Conservation (phyloP, 805 yeast genomes). For the Brettanomyces naardenensis region DNA sequence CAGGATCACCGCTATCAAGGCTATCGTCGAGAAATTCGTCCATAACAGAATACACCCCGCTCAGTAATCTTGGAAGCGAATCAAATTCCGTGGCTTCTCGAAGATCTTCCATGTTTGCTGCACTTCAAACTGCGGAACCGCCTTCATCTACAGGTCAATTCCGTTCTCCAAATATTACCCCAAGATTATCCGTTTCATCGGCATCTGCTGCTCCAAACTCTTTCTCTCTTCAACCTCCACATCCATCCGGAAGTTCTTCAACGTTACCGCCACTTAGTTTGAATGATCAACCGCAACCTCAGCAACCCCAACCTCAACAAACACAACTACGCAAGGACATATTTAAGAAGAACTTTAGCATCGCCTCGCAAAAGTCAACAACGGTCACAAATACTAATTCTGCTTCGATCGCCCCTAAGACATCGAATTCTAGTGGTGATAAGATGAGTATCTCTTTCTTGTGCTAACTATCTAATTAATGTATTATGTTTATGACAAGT, state of each 20-base stretch:
- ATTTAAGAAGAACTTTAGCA: conserved; percentile 23
- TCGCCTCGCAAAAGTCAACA: conserved; percentile 2
- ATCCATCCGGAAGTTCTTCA: not conserved
- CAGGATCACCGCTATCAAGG: conserved; percentile 22
- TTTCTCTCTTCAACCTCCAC: conserved; percentile 3
- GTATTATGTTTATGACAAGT: too few relatives aligned
- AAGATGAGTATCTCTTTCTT: conserved; percentile 22
- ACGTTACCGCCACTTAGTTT: conserved; percentile 1
- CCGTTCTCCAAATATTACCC: conserved; percentile 17
- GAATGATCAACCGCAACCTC: not conserved
- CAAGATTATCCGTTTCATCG: conserved; percentile 19
- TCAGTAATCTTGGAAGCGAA: conserved; percentile 17
- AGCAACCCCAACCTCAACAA: conserved; percentile 1
- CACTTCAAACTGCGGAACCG: conserved; percentile 1
- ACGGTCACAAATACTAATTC: not conserved
- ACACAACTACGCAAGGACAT: conserved; percentile 9
- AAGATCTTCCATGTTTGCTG: conserved; percentile 19
- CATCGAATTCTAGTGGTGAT: conserved; percentile 6
- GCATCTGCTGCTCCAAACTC: conserved; percentile 10
- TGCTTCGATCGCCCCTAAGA: not conserved
- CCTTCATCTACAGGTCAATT: conserved; percentile 7
- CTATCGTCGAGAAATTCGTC: conserved; percentile 26
- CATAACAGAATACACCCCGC: conserved; percentile 24
- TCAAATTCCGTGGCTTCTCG: conserved; percentile 17
- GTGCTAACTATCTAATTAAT: conserved; percentile 4